A percentile compares a stretch with the other conserved stretches of the same genome.
These are phyloP conservation scores for Platanthera zijinensis DNA, from an alignment of 106 monocot species.

Conservation along the genomic window DNA sequence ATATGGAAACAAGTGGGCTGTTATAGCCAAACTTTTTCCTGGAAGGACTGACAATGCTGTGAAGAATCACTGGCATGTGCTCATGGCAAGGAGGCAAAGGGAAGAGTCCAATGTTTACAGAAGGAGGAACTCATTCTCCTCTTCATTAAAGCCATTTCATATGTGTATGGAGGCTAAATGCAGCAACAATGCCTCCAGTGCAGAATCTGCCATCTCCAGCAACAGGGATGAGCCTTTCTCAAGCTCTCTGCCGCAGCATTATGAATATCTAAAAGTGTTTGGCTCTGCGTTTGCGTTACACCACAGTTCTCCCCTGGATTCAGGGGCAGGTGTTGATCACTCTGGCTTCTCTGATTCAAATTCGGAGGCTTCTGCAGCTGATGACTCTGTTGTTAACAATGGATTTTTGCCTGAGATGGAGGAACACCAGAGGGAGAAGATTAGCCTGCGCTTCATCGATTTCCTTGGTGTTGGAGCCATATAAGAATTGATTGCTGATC, in stretches of 20 bases:
- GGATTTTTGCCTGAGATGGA: slow-evolving; percentile 9
- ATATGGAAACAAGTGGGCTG: slow-evolving; percentile 79
- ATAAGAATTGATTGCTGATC: slow-evolving; percentile 4
- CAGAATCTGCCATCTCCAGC: slow-evolving; percentile 36
- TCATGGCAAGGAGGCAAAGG: slow-evolving; percentile 68
- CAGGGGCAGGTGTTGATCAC: background rate
- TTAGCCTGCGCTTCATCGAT: slow-evolving; percentile 46
- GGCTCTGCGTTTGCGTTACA: background rate
- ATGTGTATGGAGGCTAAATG: background rate
- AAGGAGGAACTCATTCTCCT: slow-evolving; percentile 24
- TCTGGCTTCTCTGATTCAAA: slow-evolving; percentile 17
- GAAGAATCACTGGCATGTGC: slow-evolving; percentile 88
- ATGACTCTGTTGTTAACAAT: slow-evolving; percentile 16
- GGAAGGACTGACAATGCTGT: slow-evolving; percentile 86
- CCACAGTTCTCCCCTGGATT: background rate
- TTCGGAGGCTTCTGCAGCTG: slow-evolving; percentile 15
- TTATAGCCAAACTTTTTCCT: slow-evolving; percentile 64
- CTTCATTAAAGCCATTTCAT: background rate
- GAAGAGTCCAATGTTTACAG: slow-evolving; percentile 33
- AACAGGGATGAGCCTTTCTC: slow-evolving; percentile 23
- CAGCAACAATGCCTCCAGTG: slow-evolving; percentile 28
- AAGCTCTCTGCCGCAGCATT: background rate
- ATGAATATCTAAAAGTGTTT: background rate
- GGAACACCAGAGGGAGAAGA: slow-evolving; percentile 20
- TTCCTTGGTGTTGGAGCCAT: slow-evolving; percentile 70